Percentiles rank a stretch among this genome's conserved stretches.
These are phyloP conservation scores for Lepraria neglecta DNA, from an alignment of 495 filamentous ascomycete species.

Conservation along the genomic window DNA sequence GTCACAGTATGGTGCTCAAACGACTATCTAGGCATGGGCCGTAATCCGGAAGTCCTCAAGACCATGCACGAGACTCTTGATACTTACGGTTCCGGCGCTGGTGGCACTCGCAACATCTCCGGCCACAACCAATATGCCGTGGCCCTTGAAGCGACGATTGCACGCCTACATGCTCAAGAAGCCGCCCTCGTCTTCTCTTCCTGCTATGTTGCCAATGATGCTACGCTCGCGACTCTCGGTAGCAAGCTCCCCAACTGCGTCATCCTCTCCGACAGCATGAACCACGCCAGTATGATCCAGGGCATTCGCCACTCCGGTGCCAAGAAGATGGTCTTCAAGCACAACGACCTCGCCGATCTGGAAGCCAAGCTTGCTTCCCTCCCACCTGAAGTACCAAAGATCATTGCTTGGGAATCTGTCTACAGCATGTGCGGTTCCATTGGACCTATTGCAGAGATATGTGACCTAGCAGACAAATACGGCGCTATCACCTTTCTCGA, in stretches of 20 bases:
- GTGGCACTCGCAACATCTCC: constrained; percentile 94
- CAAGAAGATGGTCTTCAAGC: constrained; percentile 96
- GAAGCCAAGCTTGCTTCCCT: constrained; percentile 86
- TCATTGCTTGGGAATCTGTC: constrained; percentile 96
- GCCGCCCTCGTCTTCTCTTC: constrained; percentile 89
- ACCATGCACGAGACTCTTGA: constrained; percentile 93
- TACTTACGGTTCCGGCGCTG: constrained; percentile 89
- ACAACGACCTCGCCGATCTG: constrained; percentile 87
- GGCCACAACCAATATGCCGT: constrained; percentile 96
- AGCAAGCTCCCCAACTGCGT: constrained; percentile 96
- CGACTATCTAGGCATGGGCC: constrained; percentile 96
- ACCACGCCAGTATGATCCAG: constrained; percentile 99
- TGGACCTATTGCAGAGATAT: constrained; percentile 91
- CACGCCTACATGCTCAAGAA: constrained; percentile 87
- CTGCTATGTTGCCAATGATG: constrained; percentile 97
- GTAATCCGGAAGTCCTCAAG: constrained; percentile 79
- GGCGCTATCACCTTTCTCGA: constrained; percentile 96
- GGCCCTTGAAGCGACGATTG: constrained; percentile 72
- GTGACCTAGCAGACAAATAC: constrained; percentile 94
- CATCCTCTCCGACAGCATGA: constrained; percentile 88
- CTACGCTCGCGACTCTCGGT: constrained; percentile 89
- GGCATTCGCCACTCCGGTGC: constrained; percentile 95
- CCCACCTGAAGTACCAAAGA: constrained; percentile 79
- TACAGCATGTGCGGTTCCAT: constrained; percentile 99
- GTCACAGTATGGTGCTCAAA: constrained; percentile 99